Conservation (phyloP, 2,329 filamentous ascomycete species). For the Fusarium sp. region DNA sequence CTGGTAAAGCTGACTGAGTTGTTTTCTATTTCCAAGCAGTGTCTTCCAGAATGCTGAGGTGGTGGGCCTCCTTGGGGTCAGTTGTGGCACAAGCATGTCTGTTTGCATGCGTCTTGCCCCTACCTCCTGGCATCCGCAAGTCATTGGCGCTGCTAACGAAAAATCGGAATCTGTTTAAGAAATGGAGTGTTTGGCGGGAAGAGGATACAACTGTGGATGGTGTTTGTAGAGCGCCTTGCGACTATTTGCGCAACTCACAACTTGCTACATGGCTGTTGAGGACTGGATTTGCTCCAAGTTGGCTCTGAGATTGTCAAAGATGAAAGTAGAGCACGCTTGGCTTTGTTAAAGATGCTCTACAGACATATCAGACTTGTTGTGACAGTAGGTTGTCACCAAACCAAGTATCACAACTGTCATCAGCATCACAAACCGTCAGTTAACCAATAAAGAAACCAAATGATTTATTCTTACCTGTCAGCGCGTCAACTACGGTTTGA, state of each 20-base stretch:
- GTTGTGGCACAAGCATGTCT: not conserved
- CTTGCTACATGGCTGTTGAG: not conserved
- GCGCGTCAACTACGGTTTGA: no score
- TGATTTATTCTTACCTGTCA: no score
- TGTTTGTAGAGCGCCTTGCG: not conserved
- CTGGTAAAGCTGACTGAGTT: not conserved
- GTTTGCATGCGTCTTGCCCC: not conserved
- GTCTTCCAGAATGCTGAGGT: not conserved
- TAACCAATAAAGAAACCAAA: no score
- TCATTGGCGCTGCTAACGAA: not conserved
- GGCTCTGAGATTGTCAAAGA: no score
- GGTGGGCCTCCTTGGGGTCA: not conserved
- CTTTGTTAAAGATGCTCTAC: no score
- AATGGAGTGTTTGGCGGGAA: not conserved
- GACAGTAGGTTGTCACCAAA: no score
- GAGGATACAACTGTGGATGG: rapidly evolving
- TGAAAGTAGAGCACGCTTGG: no score
- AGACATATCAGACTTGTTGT: no score
- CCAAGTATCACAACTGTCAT: no score
- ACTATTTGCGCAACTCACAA: not conserved
- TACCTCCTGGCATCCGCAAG: rapidly evolving
- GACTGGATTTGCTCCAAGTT: no score
- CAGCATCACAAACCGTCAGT: no score
- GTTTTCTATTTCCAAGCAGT: not conserved
- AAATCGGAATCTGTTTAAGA: no score